These are phyloP conservation scores for Polymyxa betae DNA, from an alignment of 208 protist species.

Conservation along the genomic window DNA sequence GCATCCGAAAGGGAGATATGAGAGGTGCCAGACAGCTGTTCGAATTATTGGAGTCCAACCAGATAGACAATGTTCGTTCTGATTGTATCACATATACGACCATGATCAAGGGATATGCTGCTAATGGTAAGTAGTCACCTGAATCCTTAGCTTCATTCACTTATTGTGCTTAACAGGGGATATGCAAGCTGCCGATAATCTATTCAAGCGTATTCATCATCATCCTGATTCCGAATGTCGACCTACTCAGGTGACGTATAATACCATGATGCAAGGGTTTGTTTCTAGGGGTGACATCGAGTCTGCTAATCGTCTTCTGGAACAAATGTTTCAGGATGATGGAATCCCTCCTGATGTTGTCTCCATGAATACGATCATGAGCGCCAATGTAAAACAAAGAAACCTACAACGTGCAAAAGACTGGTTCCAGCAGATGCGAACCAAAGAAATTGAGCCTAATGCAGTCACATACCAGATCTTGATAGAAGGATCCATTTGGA, in stretches of 20 bases:
- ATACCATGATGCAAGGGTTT: neutral
- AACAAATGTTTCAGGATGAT: neutral
- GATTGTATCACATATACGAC: neutral
- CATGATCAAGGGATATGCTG: neutral
- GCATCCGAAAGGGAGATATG: neutral
- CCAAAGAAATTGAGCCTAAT: neutral
- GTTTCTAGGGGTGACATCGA: neutral
- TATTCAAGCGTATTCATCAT: neutral
- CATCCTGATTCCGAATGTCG: neutral
- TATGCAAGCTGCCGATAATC: neutral
- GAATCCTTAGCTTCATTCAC: too few species aligned
- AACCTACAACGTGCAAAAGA: neutral
- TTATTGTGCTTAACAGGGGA: neutral
- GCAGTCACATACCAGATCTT: neutral
- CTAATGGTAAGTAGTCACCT: too few species aligned
- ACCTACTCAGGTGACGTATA: neutral
- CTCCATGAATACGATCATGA: neutral
- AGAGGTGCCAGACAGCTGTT: neutral
- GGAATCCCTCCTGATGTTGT: neutral
- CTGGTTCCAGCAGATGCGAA: neutral
- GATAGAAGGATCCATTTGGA: neutral
- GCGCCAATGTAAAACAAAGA: neutral
- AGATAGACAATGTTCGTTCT: neutral
- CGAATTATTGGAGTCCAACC: neutral
- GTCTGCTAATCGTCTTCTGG: neutral